phyloP scores from a whole-genome alignment of 2,329 filamentous ascomycete genomes.

The Dothiorella sarmentorum region DNA sequence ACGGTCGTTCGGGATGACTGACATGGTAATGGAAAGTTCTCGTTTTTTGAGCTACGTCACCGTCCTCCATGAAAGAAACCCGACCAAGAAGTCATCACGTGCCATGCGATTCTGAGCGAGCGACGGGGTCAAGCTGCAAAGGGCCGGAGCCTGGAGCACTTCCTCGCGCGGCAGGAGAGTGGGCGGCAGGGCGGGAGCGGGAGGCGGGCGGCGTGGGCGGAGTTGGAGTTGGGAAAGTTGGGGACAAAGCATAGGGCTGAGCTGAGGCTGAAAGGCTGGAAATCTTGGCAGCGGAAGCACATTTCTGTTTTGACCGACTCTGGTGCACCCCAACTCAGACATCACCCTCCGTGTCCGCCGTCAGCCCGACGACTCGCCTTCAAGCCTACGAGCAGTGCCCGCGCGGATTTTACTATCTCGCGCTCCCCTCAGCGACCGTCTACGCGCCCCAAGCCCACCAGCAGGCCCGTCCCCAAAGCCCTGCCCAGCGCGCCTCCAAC shows the following conservation, averaged over 20 bases:
- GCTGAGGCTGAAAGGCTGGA: not conserved
- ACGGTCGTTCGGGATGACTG: no score
- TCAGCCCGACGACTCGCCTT: slow-evolving; percentile 17
- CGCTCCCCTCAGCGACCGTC: slow-evolving; percentile 17
- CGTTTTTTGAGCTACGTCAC: no score
- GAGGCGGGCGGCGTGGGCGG: not conserved
- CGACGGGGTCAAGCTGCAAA: no score
- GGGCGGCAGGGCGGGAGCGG: no score
- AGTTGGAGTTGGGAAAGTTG: no score
- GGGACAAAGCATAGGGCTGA: no score
- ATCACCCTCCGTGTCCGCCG: slow-evolving; percentile 18
- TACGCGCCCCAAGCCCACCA: slow-evolving; percentile 4
- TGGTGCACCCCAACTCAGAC: not conserved
- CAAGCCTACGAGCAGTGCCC: slow-evolving; percentile 19
- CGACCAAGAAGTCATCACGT: no score
- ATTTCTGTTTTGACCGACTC: slow-evolving; percentile 7
- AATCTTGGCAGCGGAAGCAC: slow-evolving; percentile 9
- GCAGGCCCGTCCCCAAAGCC: slow-evolving; percentile 4
- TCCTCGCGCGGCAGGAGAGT: no score
- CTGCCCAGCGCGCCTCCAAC: slow-evolving; percentile 6
- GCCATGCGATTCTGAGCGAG: no score
- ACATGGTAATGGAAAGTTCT: no score
- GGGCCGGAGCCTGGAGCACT: no score
- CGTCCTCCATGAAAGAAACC: no score
- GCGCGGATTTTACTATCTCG: slow-evolving; percentile 19